Base-by-base conservation (phyloP, 2,329 filamentous ascomycete species). In the Cladophialophora immunda region DNA sequence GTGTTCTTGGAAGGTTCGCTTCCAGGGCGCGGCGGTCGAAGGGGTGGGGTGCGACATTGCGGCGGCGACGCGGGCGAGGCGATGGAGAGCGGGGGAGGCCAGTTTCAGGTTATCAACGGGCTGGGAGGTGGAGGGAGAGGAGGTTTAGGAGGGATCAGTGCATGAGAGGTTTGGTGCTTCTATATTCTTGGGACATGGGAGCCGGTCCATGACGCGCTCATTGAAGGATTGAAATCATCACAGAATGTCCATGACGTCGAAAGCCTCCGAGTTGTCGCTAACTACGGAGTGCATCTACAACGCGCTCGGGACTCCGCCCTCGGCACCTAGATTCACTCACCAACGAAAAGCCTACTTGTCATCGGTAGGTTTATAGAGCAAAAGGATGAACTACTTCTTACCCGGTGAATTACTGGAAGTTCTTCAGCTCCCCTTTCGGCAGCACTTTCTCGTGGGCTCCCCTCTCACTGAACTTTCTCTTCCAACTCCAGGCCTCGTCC, bases 1-100 rank as follows among this genome's bases (percentile, higher is more conserved):
- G 73, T 87, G 83, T 57, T 80, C 74, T 65, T 81, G 77, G 76
- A 87, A 86, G 55, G 79, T 70, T 25, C 78, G 71, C 68, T 82
- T 83, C 85, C 85, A 87, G 70, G 85, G 85, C 30, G 85, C 84
- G 76, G 77, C 25, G 78, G 78, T 64, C 66, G 74, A 55, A 73
- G 68, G 8, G 68, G 67, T 70, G 64, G 74, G 75, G 30, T 75
- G 72, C 38, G 82, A 77, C 53, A 81, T 83, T 32, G 81, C 77
- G 53, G 82, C 66, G 27, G 41, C 54, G n/a, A 68, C 36, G 52
- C 57, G 67, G 27, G 47, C 17, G 22, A 68, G 64, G 17, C 67
- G 67, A 15, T 17, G 19, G 29, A 52, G 13, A 38, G 41, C 47
- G 41, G 25, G 59, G 13, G 58, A 13, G 22, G 66, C 66, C 66